Base-by-base conservation (phyloP, 345 rosid genomes). In the Camelina sativa region DNA sequence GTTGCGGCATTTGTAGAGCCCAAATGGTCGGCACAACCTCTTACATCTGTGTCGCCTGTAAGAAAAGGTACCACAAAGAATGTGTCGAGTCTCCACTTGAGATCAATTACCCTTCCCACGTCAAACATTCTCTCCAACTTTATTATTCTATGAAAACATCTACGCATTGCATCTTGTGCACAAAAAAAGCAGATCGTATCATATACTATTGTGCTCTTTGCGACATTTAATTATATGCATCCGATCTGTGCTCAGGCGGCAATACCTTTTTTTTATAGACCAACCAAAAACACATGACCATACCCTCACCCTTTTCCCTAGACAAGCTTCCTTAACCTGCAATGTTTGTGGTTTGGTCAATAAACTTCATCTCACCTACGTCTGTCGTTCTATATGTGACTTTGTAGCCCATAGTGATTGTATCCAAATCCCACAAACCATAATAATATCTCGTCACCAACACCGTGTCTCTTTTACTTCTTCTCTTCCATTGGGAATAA, bases 181-280 rank as follows among this genome's bases (percentile, higher is more conserved):
- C 1, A 15, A 6, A 2, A 0, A 15, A 34, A 2, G 50, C 17
- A 46, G 2, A 5, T 0, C 2, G 0, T 6, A 6, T 15, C 0
- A 0, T 46, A 15, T 46, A 46, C 6, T 46, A 15, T 46, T 46
- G 19, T 46, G 3, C 17, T 46, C 8, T 15, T 0, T 15, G 8
- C 19, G 8, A 46, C 1, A 46, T 5, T 46, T n/a, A n/a, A n/a
- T n/a, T n/a, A 46, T 15, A 44, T 44, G 17, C 50, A 44, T 44
- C 7, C 6, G 3, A 6, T 13, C 2, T 44, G 50, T 46, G 50
- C 50, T 5, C 50, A 46, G 19, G 4, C 9, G 3, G 5, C 7
- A 15, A 46, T 46, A 46, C 50, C 50, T 2, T 15, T 46, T 46
- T 46, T 46, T 46, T 0, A 46, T 46, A 46, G 17, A 46, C 50